Evolutionary conservation across 257 asterid species (phyloP), one percentile per base, ranked within the genome.

Genomic region (Scutellaria barbata): DNA sequence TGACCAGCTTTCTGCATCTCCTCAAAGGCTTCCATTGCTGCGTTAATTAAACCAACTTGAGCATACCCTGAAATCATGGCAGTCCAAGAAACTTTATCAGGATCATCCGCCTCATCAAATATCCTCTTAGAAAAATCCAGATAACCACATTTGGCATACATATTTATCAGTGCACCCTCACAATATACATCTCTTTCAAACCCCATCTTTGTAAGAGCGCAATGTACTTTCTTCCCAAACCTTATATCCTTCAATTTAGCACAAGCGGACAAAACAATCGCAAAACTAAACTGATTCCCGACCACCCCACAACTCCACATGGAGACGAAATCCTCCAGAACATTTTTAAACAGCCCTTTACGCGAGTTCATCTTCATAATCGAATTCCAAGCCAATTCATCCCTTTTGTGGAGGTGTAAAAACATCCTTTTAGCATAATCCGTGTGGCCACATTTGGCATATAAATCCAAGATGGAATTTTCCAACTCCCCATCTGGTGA

Each of bases 351-450:
- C 68, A 76, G 40, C 65, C 89, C 86, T 42, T 70, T 75, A 18
- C 92, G 83, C 9, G 98, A 93, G 42, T 87, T 85, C 92, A 90
- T 81, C 16, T 78, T 79, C 81, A 88, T 74, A 63, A 93, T 76
- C 11, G 98, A 93, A 78, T 93, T 93, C 96, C 97, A 93, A 62
- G 98, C 83, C 74, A 80, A 72, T 12, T 71, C 79, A 82, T 89
- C 89, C 81, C 76, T 85, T 53, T 56, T 76, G 75, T 73, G 82
- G 33, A 93, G 94, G 58, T 20, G 68, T 7, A 40, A 58, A 75
- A 93, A 89, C 1, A 85, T 76, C 74, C 82, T 83, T 59, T 76
- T 81, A 4, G 96, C 89, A 42, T 81, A 88, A 60, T 69, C 86
- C 66, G 74, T 37, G 66, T 84, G 80, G 45, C 97, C 96, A 18